Base-by-base conservation (phyloP, 257 asterid species). In the Fraxinus quadrangulata region DNA sequence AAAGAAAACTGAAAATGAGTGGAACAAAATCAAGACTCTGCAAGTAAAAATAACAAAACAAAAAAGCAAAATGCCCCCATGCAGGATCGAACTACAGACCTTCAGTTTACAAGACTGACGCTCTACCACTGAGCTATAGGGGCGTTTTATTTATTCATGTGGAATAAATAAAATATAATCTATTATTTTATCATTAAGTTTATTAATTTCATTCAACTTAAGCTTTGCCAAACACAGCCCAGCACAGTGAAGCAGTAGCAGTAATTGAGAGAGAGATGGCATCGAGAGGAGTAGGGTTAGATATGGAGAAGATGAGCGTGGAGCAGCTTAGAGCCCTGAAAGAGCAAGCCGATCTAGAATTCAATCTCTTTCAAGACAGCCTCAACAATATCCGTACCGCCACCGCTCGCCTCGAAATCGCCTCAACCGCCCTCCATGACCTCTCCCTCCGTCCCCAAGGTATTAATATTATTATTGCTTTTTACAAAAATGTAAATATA, bases 301-400 rank as follows among this genome's bases (percentile, higher is more conserved):
- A 90, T 82, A 73, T 93, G 24, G 96, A 92, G 79, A 92, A 90
- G 81, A 73, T 93, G 86, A 88, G 97, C 83, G 71, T 90, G 0
- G 98, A 93, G 76, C 98, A 93, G 84, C 84, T 93, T 4, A 91
- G 78, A 74, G 97, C 90, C 3, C 79, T 93, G 3, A 93, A 93
- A 76, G 98, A 93, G 84, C 98, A 93, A 78, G 88, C 90, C n/a
- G 98, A 93, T 85, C 74, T 89, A 68, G 98, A 93, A 78, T 92
- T 92, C 51, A 93, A 92, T 76, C 87, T 93, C 4, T 90, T 93
- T 40, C 96, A 90, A 74, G 98, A 93, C 74, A 93, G 97, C 74
- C 97, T 93, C 45, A 92, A 84, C 80, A 93, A 93, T 74, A 89
- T 93, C 82, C 96, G 97, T 61, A 88, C 91, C 47, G 98, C 98